These are phyloP conservation scores for Acaromyces ingoldii DNA, from an alignment of 1,284 basidiomycete species.

Conservation along the genomic window DNA sequence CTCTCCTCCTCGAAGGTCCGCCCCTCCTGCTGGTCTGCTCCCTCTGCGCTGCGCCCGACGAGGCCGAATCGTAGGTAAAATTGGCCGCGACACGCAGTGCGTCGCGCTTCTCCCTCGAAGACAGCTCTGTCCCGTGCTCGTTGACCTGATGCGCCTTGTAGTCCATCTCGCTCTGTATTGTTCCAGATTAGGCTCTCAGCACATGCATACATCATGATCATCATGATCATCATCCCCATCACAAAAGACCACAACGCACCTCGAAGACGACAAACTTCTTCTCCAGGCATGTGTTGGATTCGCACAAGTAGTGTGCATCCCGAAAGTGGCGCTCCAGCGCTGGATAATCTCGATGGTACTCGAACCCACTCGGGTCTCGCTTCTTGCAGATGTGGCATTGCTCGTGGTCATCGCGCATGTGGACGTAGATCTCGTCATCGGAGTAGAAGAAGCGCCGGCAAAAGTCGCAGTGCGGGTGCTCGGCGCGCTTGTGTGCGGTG, in stretches of 20 bases:
- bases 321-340: constrained; percentile 52
- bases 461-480: constrained; percentile 83
- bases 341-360: constrained; percentile 31
- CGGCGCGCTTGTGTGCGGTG: constrained; percentile 66
- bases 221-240: too few relatives aligned
- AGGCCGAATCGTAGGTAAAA: constrained; percentile 68
- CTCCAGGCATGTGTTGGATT: constrained; percentile 67
- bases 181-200: too few relatives aligned
- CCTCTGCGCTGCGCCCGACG: constrained; percentile 18
- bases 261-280: constrained; percentile 92
- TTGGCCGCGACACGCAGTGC: constrained; percentile 72
- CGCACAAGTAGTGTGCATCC: constrained; percentile 70
- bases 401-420: constrained; percentile 90
- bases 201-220: too few relatives aligned
- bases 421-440: constrained; percentile 85
- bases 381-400: constrained; percentile 83
- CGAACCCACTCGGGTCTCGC: constrained; percentile 17
- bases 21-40: background rate
- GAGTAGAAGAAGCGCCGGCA: constrained; percentile 84
- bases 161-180: constrained; percentile 74
- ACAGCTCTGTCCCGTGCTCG: constrained; percentile 76
- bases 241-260: too few relatives aligned
- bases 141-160: constrained; percentile 87
- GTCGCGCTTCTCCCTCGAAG: constrained; percentile 68
- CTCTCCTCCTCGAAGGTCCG: background rate